phyloP scores from a whole-genome alignment of 257 asterid species.

The Forsythia viridissima region DNA sequence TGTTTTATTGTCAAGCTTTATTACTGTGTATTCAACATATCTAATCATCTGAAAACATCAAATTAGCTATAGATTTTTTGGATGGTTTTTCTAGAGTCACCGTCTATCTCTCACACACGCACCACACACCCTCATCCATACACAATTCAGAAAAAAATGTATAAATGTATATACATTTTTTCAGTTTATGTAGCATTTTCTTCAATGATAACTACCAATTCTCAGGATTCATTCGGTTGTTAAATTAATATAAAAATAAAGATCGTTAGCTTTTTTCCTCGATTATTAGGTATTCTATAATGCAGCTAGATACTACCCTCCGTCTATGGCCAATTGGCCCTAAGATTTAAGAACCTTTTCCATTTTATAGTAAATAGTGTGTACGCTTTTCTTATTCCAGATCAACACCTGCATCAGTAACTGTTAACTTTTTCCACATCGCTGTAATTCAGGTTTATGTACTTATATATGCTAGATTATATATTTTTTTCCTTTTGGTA shows the following conservation, averaged over 20 bases:
- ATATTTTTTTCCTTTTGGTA: conserved; percentile 30
- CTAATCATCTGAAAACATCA: too few relatives aligned
- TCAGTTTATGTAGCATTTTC: too few relatives aligned
- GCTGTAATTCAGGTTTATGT: conserved; percentile 2
- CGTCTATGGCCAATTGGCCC: conserved; percentile 95
- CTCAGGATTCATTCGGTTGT: background rate
- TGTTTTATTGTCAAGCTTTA: too few relatives aligned
- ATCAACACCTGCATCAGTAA: background rate
- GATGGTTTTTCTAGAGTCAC: too few relatives aligned
- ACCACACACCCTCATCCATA: background rate
- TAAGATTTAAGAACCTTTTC: conserved; percentile 65
- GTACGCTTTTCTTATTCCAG: conserved; percentile 10
- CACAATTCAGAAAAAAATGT: background rate
- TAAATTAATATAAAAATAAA: conserved; percentile 13
- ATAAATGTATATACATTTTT: too few relatives aligned
- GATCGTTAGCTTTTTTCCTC: background rate
- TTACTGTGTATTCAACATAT: too few relatives aligned
- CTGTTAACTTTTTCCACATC: background rate
- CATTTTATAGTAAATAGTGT: conserved; percentile 12
- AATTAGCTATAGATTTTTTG: too few relatives aligned
- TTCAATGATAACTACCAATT: background rate
- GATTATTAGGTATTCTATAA: conserved; percentile 65
- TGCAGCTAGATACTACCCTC: conserved; percentile 86
- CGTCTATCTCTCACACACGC: too few relatives aligned
- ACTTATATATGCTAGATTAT: background rate